phyloP scores from a whole-genome alignment of 164 flowering plant genomes.

The Vitis labrusca region DNA sequence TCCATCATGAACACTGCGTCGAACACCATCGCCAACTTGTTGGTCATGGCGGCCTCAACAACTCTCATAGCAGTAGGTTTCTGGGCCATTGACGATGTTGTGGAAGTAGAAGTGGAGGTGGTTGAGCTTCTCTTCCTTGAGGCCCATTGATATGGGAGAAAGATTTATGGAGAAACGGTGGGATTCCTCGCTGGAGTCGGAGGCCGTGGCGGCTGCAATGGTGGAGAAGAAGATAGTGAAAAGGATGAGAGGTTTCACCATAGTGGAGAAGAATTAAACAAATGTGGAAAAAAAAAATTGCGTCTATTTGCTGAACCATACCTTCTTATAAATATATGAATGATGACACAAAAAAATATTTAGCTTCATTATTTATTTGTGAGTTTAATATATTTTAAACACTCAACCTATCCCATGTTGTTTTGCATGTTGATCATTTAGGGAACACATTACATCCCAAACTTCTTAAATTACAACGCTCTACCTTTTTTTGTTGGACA shows the following conservation, averaged over 20 bases:
- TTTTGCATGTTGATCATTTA: no score
- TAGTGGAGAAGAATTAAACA: background rate
- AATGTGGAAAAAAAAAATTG: no score
- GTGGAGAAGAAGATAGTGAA: constrained; percentile 2
- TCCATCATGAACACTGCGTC: constrained; percentile 23
- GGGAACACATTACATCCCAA: no score
- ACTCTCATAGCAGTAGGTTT: constrained; percentile 26
- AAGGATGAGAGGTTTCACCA: constrained; percentile 5
- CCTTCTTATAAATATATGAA: no score
- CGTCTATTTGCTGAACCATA: no score
- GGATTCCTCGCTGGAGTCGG: background rate
- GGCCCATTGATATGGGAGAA: constrained; percentile 3
- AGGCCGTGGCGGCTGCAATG: background rate
- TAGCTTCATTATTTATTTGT: no score
- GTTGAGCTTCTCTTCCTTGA: constrained; percentile 24
- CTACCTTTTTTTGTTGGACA: no score
- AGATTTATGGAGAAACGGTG: constrained; percentile 3
- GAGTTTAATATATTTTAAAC: no score
- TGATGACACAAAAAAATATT: no score
- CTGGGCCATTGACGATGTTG: constrained; percentile 27
- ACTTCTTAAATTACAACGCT: no score
- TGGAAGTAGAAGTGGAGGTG: constrained; percentile 46
- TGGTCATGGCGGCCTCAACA: constrained; percentile 16
- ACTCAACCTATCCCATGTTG: background rate
- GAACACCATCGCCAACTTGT: constrained; percentile 11